Evolutionary conservation across 2,329 filamentous ascomycete genomes (phyloP).

Genomic region (Aspergillus thermomutatus): DNA sequence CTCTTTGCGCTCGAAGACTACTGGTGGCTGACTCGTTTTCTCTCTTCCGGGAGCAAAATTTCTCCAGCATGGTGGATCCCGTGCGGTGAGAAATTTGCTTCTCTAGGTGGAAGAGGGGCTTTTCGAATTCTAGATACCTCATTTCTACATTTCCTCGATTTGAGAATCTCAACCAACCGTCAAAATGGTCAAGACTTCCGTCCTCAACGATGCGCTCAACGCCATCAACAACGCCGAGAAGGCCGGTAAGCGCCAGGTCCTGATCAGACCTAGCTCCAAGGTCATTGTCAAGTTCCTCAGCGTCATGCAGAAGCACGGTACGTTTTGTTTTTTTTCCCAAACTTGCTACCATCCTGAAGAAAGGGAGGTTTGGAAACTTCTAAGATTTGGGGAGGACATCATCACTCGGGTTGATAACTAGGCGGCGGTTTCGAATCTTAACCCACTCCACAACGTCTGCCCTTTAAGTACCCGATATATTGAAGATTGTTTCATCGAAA

Average conservation of each 20-base stretch:
- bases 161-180: constrained; percentile 58
- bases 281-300: constrained; percentile 99
- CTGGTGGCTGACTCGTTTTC: constrained; percentile 57
- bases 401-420: constrained; percentile 99
- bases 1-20: constrained; percentile 65
- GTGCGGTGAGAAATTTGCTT: constrained; percentile 4
- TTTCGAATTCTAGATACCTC: constrained; percentile 33
- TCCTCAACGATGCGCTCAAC: constrained; percentile 99
- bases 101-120: constrained; percentile 3
- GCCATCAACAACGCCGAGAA: constrained; percentile 99
- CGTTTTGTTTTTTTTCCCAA: constrained; percentile 43
- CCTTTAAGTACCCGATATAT: constrained; percentile 99
- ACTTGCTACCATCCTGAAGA: not conserved
- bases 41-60: constrained; percentile 5
- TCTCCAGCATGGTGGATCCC: constrained; percentile 1
- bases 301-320: constrained; percentile 99
- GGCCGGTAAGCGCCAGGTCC: constrained; percentile 97
- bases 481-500: constrained; percentile 44
- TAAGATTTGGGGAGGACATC: constrained; percentile 4
- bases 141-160: constrained; percentile 39
- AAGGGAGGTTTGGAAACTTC: not conserved
- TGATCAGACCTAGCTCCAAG: constrained; percentile 98
- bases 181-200: constrained; percentile 99
- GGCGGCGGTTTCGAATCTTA: constrained; percentile 76
- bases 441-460: constrained; percentile 76